Evolutionary conservation across 148 eudicot genomes (phyloP), one percentile per base, ranked within the genome.

Genomic region (Euryodendron excelsum): DNA sequence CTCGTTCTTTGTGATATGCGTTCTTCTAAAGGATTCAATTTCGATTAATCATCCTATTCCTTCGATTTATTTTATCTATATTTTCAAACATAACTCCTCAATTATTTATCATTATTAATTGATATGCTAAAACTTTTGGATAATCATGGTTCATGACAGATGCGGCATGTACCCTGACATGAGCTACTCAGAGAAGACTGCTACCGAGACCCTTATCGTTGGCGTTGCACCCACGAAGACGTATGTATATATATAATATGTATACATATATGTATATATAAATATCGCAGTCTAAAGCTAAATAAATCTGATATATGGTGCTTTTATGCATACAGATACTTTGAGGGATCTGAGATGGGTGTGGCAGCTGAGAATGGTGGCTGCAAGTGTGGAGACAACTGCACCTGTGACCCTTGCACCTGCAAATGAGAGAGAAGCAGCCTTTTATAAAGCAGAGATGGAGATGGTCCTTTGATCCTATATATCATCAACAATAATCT

Each of bases 311-410:
- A 52, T 20, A 18, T 37, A 36, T 15, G 2, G 3, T 56, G 13
- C 3, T 37, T 2, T 33, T 21, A 8, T 31, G 8, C 34, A 14
- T 72, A 65, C 72, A 85, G 90, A 50, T 69, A 27, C 70, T 69
- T 28, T 6, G 85, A 78, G 48, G 93, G 80, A 72, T 73, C 84
- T 3, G 96, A 86, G 84, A 86, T 84, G 87, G 92, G 83, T 7
- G 91, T n/a, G 1, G 81, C 78, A 33, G 77, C 85, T 0, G 94
- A 92, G 88, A 83, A 89, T 61, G 91, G 94, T 5, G n/a, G n/a
- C n/a, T 92, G 97, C 97, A 89, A 89, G 86, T 92, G 97, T 71
- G 92, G 97, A 55, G 21, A 76, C 37, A 81, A 88, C 91, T 90
- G 97, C 90, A 81, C 60, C 36, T 92, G 97, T 84, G 67, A 92